Evolutionary conservation across 2,329 filamentous ascomycete genomes (phyloP).

Genomic region (Aspergillus proliferans): DNA sequence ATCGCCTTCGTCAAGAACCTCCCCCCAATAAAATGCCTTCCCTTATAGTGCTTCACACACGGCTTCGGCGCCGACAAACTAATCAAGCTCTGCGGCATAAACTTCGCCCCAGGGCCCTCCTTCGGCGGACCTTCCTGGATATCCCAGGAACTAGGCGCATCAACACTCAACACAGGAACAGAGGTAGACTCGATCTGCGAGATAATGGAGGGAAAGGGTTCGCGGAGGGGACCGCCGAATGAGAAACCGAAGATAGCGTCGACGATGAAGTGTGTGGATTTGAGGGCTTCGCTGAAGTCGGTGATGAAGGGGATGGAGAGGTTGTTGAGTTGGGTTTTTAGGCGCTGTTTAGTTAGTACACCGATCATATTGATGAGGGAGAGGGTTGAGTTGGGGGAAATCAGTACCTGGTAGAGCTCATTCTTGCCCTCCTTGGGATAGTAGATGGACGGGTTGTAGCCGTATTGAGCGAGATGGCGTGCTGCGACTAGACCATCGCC

Average conservation of each 20-base stretch:
- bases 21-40: slow-evolving; percentile 87
- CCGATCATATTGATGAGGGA: neutral
- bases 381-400: neutral
- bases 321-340: slow-evolving; percentile 77
- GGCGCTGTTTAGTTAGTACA: slow-evolving; percentile 49
- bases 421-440: slow-evolving; percentile 90
- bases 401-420: slow-evolving; percentile 71
- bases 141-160: slow-evolving; percentile 91
- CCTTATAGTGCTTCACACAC: slow-evolving; percentile 72
- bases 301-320: slow-evolving; percentile 76
- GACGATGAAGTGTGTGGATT: slow-evolving; percentile 69
- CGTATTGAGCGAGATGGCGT: slow-evolving; percentile 84
- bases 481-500: slow-evolving; percentile 94
- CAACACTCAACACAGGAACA: slow-evolving; percentile 77
- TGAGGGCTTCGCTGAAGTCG: slow-evolving; percentile 65
- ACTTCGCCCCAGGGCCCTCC: slow-evolving; percentile 69
- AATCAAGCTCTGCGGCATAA: slow-evolving; percentile 73
- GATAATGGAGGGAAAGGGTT: slow-evolving; percentile 82
- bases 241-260: slow-evolving; percentile 96
- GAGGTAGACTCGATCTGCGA: slow-evolving; percentile 64
- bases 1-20: slow-evolving; percentile 75
- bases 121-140: slow-evolving; percentile 78
- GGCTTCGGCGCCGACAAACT: slow-evolving; percentile 93
- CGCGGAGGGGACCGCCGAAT: slow-evolving; percentile 85
- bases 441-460: slow-evolving; percentile 81